Base-by-base conservation (phyloP, 2,329 filamentous ascomycete species). In the Intubia oerlemansii region DNA sequence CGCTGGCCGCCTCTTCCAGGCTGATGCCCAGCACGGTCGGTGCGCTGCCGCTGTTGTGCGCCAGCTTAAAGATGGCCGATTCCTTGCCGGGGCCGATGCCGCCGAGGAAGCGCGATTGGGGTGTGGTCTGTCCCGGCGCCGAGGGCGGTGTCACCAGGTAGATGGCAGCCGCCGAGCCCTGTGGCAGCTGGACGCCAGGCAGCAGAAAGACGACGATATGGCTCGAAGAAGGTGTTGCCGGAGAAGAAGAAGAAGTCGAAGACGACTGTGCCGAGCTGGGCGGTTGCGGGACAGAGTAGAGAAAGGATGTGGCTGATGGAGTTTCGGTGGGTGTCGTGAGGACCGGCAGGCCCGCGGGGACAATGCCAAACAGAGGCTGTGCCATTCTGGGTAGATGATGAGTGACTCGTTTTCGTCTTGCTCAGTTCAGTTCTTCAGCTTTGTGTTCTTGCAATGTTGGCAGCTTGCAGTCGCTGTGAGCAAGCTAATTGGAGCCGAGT, bases 191-290 rank as follows among this genome's bases (percentile, higher is more conserved):
- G 8, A 75, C 59, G 24, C 74, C 76, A 0, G 88, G 90, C 1
- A 93, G 66, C 20, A 93, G 60, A 54, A 95, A 91, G 32, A 95
- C 71, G 42, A 82, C 76, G 31, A 95, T 65, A 47, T 95, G 82
- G 11, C 75, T 70, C 48, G 88, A 81, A n/a, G n/a, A n/a, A n/a
- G n/a, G n/a, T n/a, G n/a, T n/a, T n/a, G n/a, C n/a, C n/a, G n/a
- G n/a, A n/a, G n/a, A n/a, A n/a, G n/a, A n/a, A n/a, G n/a, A n/a
- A n/a, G n/a, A n/a, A n/a, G n/a, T n/a, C n/a, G n/a, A n/a, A n/a
- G 19, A 21, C 29, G 67, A 41, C 24, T 55, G 55, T 8, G n/a
- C 12, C 13, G 17, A 16, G 31, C 20, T 33, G 6, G 33, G 42
- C 0, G 50, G 39, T 10, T 53, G 48, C 3, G 48, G 48, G 31